Conservation (phyloP, 345 rosid species). For the Acer campestre region DNA sequence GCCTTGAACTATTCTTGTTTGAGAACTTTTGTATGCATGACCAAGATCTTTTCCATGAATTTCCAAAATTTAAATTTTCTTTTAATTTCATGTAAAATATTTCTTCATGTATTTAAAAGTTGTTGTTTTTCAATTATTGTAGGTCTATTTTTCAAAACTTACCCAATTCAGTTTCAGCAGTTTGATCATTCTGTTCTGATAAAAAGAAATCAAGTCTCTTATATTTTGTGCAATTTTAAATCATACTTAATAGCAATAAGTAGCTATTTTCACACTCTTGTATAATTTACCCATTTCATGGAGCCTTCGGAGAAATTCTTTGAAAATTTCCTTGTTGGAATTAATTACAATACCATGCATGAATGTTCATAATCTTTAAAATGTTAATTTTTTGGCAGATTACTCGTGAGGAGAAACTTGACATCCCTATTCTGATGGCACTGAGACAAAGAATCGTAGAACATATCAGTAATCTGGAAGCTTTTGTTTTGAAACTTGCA, state of each 20-base stretch:
- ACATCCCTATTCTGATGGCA: slow-evolving; percentile 68
- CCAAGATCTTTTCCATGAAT: no score
- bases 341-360: not conserved
- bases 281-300: not conserved
- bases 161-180: not conserved
- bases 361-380: not conserved
- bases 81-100: no score
- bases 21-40: not conserved
- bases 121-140: no score
- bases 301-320: not conserved
- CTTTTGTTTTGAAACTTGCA: slow-evolving; percentile 65
- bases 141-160: no score
- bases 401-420: slow-evolving; percentile 55
- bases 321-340: not conserved
- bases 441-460: slow-evolving; percentile 75
- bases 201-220: not conserved
- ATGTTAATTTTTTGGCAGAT: slow-evolving; percentile 50
- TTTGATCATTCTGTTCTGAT: not conserved
- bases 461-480: slow-evolving; percentile 59
- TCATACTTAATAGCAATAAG: not conserved
- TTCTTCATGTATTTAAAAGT: no score
- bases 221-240: not conserved
- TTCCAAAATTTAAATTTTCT: no score
- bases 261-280: not conserved
- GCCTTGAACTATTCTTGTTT: not conserved